Evolutionary conservation across 1,139 yeast genomes (phyloP).

Genomic region (Hanseniaspora gamundiae): DNA sequence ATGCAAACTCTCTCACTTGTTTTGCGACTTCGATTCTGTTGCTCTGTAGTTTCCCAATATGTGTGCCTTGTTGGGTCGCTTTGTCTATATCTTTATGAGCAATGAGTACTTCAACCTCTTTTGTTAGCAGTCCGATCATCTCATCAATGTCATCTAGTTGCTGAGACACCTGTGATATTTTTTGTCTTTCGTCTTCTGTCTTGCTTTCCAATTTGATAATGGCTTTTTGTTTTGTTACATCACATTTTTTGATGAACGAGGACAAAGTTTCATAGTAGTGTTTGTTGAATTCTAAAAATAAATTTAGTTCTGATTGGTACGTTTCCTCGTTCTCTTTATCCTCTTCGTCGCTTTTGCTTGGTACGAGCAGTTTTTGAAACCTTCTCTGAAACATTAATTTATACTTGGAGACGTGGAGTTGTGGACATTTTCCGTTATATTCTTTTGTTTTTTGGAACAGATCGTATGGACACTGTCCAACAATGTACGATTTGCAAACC

Average conservation of each 20-base stretch:
- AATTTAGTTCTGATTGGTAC: constrained; percentile 30
- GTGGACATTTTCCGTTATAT: constrained; percentile 72
- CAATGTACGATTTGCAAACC: constrained; percentile 70
- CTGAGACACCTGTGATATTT: constrained; percentile 47
- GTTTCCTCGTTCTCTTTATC: background rate
- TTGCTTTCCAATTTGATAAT: constrained; percentile 51
- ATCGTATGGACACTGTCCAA: constrained; percentile 86
- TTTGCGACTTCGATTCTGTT: constrained; percentile 40
- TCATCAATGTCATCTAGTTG: constrained; percentile 60
- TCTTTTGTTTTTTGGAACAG: constrained; percentile 74
- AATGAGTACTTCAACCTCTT: constrained; percentile 53
- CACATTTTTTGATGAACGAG: constrained; percentile 50
- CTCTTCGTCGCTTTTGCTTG: background rate
- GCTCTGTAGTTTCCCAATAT: constrained; percentile 32
- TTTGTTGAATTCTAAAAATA: constrained; percentile 55
- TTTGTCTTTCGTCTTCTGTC: constrained; percentile 64
- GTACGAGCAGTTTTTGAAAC: constrained; percentile 20
- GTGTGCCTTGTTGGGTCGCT: constrained; percentile 34
- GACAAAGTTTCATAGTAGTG: constrained; percentile 38
- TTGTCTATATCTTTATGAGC: constrained; percentile 39
- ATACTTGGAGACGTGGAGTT: constrained; percentile 63
- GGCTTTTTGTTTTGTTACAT: constrained; percentile 53
- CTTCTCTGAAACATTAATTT: constrained; percentile 58
- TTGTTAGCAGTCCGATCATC: constrained; percentile 52
- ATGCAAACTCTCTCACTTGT: constrained; percentile 48